Evolutionary conservation across 1,284 basidiomycete species (phyloP).

Genomic region (Stygiomarasmius scandens): DNA sequence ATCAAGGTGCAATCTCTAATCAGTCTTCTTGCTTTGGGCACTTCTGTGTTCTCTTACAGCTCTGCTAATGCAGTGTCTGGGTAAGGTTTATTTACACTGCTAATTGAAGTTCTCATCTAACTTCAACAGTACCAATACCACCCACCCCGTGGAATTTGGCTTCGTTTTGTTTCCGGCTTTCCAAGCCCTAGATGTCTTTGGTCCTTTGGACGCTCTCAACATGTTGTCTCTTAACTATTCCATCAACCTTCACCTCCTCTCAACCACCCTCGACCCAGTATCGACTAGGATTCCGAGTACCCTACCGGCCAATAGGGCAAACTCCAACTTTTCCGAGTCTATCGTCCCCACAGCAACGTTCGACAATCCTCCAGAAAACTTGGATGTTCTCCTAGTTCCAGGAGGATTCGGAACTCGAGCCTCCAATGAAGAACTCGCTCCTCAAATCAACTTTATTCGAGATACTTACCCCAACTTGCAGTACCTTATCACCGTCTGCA

Average conservation of each 20-base stretch:
- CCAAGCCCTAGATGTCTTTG: constrained; percentile 46
- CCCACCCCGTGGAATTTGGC: constrained; percentile 26
- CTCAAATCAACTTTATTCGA: constrained; percentile 35
- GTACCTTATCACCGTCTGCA: constrained; percentile 48
- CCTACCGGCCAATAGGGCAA: constrained; percentile 17
- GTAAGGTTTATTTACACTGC: no score
- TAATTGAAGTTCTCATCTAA: no score
- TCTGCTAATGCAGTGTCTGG: no score
- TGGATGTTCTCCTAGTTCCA: constrained; percentile 49
- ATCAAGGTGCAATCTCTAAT: no score
- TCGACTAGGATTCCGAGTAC: constrained; percentile 32
- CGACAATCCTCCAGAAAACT: constrained; percentile 30
- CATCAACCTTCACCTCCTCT: constrained; percentile 35
- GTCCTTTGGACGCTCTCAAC: constrained; percentile 43
- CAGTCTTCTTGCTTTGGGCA: no score
- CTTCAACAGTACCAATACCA: no score
- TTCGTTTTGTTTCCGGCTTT: constrained; percentile 36
- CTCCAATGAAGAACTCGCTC: constrained; percentile 18
- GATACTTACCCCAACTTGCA: constrained; percentile 35
- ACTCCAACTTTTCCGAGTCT: constrained; percentile 30
- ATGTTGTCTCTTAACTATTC: constrained; percentile 32
- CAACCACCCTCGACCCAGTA: constrained; percentile 36
- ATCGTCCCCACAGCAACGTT: constrained; percentile 46
- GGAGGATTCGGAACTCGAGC: constrained; percentile 38
- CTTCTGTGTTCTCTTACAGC: no score